Conservation (phyloP, 2,329 filamentous ascomycete species). For the Fonsecaea erecta region DNA sequence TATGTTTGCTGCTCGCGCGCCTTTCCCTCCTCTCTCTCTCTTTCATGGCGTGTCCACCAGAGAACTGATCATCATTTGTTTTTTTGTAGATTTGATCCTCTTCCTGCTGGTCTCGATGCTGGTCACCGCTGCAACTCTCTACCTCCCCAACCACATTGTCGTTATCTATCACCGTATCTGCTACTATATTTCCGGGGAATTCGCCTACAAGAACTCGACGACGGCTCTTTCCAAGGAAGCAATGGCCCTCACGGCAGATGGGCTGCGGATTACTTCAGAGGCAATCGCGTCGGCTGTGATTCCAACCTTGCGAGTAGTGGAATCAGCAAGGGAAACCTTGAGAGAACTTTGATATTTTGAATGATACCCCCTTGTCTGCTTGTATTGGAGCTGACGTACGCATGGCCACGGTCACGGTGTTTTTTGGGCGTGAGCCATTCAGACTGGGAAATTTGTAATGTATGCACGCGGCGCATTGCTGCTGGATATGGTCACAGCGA, state of each 20-base stretch:
- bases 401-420: constrained; percentile 6
- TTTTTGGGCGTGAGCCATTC: neutral
- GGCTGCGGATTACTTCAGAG: constrained; percentile 12
- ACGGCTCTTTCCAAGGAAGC: constrained; percentile 12
- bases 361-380: constrained; percentile 15
- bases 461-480: neutral
- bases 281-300: constrained; percentile 4
- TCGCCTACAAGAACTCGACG: constrained; percentile 43
- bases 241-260: constrained; percentile 19
- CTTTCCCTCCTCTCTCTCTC: neutral
- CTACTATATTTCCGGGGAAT: constrained; percentile 92
- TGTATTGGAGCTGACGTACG: neutral
- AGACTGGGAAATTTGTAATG: neutral
- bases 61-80: neutral
- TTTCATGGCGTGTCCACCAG: constrained; percentile 10
- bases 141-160: constrained; percentile 88
- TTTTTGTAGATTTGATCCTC: constrained; percentile 75
- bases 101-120: constrained; percentile 89
- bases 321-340: constrained; percentile 14
- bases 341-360: constrained; percentile 28
- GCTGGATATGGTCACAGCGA: neutral
- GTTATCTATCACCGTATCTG: constrained; percentile 82
- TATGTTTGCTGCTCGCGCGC: too few relatives aligned
- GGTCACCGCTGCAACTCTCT: constrained; percentile 83
- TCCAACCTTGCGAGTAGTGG: constrained; percentile 3